Base-by-base conservation (phyloP, 2,329 filamentous ascomycete genomes). In the Ophiostoma ips region DNA sequence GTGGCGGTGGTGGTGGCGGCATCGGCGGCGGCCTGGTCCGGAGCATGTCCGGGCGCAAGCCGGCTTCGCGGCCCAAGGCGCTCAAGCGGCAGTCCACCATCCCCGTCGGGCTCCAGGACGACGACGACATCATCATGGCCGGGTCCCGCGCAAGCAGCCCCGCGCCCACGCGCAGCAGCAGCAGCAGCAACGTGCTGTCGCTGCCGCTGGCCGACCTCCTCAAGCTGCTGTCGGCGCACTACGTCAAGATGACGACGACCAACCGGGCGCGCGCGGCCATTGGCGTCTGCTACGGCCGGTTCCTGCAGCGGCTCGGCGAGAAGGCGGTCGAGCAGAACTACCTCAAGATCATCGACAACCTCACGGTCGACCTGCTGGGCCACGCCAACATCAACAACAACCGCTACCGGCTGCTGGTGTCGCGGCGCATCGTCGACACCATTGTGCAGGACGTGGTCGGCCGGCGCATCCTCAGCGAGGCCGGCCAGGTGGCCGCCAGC, bases 361-460 rank as follows among this genome's bases (percentile, higher is more conserved):
- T 96, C 31, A 82, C 92, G 8, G 69, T 79, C 24, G 89, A 96
- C 50, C 64, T 98, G 5, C 71, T 96, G 50, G 84, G 84, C 52
- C 80, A 87, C 59, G 70, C 77, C 3, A 84, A 77, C 49, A 83
- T 95, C 53, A 75, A 74, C 48, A 84, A 87, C 61, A 94, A 95
- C 61, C 82, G 90, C 37, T 95, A 95, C 63, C 83, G 90, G 16
- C 75, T 94, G 15, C 72, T 98, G 15, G 83, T 87, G 53, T 86
- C 87, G 3, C 77, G 92, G 50, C 87, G 84, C 62, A 94, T 90
- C 58, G 79, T 95, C 13, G 82, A 87, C 55, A 83, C 84, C 35
- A 76, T 95, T 45, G 70, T 98, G 11, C 87, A 94, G 59, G 84
- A 89, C 52, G 79, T 92, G 8, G 75, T 96, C 55, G 87, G 87